Evolutionary conservation across 306 rosid species (phyloP), one percentile per base, ranked within the genome.

Genomic region (Cicer yamashitae): DNA sequence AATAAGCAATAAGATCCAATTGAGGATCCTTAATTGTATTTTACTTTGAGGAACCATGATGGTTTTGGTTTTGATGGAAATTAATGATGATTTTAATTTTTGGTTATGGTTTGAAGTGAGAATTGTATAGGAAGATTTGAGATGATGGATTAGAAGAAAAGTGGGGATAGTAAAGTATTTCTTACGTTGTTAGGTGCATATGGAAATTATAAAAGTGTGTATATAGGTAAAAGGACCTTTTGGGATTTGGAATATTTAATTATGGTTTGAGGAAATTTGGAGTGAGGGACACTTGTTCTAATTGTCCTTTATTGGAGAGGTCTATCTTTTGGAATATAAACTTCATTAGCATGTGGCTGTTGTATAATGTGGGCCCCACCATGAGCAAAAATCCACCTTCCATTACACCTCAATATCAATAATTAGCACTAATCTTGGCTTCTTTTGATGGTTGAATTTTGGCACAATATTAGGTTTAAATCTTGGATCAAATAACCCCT

Each of bases 171-270:
- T 40, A 61, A 68, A 44, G 60, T 77, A 15, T 76, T 77, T 82
- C 6, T 65, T 57, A 77, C 82, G 85, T 81, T 82, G 74, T 17
- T 44, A 62, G 78, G 84, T 83, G 86, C 48, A 50, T 87, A 83
- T 82, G 91, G 73, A 65, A 64, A 81, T 50, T 77, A 63, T 48
- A 68, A 81, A 77, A 30, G 37, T 30, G 64, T 58, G 50, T 52
- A 74, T 43, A 77, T 56, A 62, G 48, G 83, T 14, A 64, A 63
- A 60, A 57, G 72, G 67, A 18, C 13, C 67, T 63, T 81, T 46
- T 20, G 41, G 62, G 41, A n/a, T 71, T 37, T 34, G 45, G 14
- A 53, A 47, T 2, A 62, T 47, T 59, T 50, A 12, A 40, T 59
- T 10, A 60, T 61, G 43, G 51, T 59, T 58, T 64, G 14, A 37